Evolutionary conservation across 805 yeast genomes (phyloP).

Genomic region (Barnettozyma salicaria): DNA sequence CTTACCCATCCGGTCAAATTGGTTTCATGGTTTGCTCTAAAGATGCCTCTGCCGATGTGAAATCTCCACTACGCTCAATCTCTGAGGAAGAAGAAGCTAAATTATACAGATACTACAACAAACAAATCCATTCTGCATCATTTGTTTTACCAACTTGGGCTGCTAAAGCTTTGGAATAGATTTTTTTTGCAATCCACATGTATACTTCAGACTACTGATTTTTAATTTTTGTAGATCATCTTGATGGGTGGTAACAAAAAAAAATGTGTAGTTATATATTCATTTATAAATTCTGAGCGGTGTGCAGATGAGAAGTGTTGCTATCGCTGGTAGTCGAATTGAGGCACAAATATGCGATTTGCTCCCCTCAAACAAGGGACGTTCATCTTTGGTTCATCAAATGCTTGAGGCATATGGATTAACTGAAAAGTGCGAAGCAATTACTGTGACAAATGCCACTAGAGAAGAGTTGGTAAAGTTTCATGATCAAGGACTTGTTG

Average conservation of each 20-base stretch:
- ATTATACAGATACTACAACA: slow-evolving; percentile 76
- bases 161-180: slow-evolving; percentile 38
- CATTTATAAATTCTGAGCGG: no score
- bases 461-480: slow-evolving; percentile 38
- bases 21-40: slow-evolving; percentile 97
- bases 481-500: slow-evolving; percentile 43
- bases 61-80: slow-evolving; percentile 61
- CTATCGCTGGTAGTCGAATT: slow-evolving; percentile 6
- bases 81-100: slow-evolving; percentile 54
- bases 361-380: slow-evolving; percentile 47
- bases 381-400: slow-evolving; percentile 40
- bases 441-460: slow-evolving; percentile 27
- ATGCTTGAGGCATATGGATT: slow-evolving; percentile 39
- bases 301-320: slow-evolving; percentile 2
- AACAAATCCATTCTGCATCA: slow-evolving; percentile 78
- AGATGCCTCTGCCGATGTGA: slow-evolving; percentile 57
- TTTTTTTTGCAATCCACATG: neutral
- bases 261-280: no score
- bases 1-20: slow-evolving; percentile 94
- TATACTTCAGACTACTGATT: no score
- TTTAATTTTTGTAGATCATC: no score
- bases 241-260: no score
- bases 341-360: slow-evolving; percentile 29
- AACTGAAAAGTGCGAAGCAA: slow-evolving; percentile 21
- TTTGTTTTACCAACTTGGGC: slow-evolving; percentile 94